Conservation (phyloP, 2,329 filamentous ascomycete species). For the Fusarium udum region DNA sequence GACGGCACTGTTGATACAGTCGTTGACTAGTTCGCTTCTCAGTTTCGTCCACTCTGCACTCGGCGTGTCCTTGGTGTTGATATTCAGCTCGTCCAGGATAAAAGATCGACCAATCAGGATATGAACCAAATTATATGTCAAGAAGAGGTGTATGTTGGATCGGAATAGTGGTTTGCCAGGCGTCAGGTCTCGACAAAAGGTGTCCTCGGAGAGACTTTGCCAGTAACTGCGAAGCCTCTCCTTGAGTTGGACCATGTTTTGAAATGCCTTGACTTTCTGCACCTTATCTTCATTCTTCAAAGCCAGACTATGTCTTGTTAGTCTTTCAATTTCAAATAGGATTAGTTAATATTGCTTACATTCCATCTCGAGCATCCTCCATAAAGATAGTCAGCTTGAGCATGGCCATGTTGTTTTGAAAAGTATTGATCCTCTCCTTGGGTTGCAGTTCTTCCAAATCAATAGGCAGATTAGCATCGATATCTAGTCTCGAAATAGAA, state of each 20-base stretch:
- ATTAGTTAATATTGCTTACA: constrained; percentile 1
- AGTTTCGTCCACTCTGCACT: constrained; percentile 7
- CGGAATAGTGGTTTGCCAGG: constrained; percentile 34
- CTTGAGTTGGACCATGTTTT: constrained; percentile 17
- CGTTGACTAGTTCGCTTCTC: constrained; percentile 13
- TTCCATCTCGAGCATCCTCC: constrained; percentile 34
- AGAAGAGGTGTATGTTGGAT: constrained; percentile 35
- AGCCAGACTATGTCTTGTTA: constrained; percentile 5
- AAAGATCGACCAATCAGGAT: constrained; percentile 35
- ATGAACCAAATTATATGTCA: constrained; percentile 31
- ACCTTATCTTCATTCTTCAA: constrained; percentile 19
- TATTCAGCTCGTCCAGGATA: constrained; percentile 16
- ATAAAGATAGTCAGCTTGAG: constrained; percentile 32
- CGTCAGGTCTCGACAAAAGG: constrained; percentile 29
- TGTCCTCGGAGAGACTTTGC: constrained; percentile 25
- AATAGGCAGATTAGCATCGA: constrained; percentile 14
- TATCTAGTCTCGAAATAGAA: constrained; percentile 25
- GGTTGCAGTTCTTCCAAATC: constrained; percentile 26
- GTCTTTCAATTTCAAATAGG: neutral
- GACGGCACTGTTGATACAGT: constrained; percentile 23
- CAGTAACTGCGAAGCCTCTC: constrained; percentile 17
- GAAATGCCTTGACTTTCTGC: neutral
- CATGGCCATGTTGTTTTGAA: constrained; percentile 31
- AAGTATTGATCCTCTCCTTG: constrained; percentile 23
- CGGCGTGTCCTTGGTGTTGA: neutral